Conservation (phyloP, 257 asterid species). For the Solanum appendiculatum region DNA sequence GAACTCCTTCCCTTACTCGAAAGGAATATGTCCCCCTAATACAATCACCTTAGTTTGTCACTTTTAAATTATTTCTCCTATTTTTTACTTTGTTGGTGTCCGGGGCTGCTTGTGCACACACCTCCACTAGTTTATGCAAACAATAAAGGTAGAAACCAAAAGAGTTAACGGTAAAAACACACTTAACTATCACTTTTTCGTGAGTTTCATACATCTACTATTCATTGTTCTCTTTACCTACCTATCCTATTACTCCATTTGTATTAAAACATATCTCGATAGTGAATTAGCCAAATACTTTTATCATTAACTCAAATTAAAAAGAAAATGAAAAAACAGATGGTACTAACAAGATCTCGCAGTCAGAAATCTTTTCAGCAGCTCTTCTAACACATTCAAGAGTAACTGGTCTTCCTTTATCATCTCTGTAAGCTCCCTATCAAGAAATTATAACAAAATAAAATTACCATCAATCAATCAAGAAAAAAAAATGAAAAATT, state of each 20-base stretch:
- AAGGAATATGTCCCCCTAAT: not conserved
- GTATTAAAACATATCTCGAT: not conserved
- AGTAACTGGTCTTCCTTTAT: not conserved
- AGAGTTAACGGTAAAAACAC: no score
- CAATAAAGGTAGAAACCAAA: no score
- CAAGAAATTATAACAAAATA: not conserved
- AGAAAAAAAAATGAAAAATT: not conserved
- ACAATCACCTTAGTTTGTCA: not conserved
- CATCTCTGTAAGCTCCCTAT: constrained; percentile 3
- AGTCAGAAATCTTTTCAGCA: not conserved
- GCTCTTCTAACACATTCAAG: not conserved
- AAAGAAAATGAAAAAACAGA: not conserved
- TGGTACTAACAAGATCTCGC: not conserved
- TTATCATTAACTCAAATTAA: not conserved
- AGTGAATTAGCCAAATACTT: not conserved
- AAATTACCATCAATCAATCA: not conserved
- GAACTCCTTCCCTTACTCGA: not conserved
- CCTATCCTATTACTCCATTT: not conserved
- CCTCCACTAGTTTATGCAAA: not conserved
- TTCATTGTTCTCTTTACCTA: not conserved
- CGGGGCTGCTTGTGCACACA: not conserved
- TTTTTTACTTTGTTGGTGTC: not conserved
- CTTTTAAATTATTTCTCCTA: not conserved
- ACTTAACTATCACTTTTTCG: not conserved
- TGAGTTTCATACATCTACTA: not conserved